Percentiles rank a stretch among this genome's conserved stretches.
Evolutionary conservation across 257 asterid species (phyloP).

Genomic region (Leptodermis oblonga): DNA sequence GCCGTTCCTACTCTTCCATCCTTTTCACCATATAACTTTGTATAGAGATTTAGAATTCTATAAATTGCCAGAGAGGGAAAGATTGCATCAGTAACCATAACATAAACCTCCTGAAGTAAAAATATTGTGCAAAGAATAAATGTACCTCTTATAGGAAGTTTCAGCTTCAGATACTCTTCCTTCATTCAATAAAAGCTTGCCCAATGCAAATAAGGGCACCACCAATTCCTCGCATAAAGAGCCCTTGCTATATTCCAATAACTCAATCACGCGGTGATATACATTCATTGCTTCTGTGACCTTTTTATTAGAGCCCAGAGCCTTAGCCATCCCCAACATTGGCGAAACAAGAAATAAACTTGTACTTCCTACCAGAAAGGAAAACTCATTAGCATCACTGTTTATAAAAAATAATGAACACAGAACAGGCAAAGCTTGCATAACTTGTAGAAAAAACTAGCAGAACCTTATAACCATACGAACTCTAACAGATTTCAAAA

Average conservation of each 20-base stretch:
- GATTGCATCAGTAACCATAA: slow-evolving; percentile 16
- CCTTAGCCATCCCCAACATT: slow-evolving; percentile 76
- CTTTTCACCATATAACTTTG: slow-evolving; percentile 57
- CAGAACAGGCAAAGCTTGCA: neutral
- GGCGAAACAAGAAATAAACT: slow-evolving; percentile 58
- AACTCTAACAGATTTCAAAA: neutral
- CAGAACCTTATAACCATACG: neutral
- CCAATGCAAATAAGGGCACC: slow-evolving; percentile 61
- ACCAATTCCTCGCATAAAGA: slow-evolving; percentile 51
- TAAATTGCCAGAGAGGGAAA: slow-evolving; percentile 16
- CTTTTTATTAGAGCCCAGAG: slow-evolving; percentile 47
- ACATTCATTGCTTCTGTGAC: slow-evolving; percentile 52
- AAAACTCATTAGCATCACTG: neutral
- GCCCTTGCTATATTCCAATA: slow-evolving; percentile 52
- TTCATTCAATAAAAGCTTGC: slow-evolving; percentile 68
- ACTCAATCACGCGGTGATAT: slow-evolving; percentile 49
- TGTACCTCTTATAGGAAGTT: slow-evolving; percentile 51
- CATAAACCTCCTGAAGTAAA: neutral
- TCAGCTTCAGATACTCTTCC: slow-evolving; percentile 73
- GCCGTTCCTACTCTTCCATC: slow-evolving; percentile 86
- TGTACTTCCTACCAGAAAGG: slow-evolving; percentile 41
- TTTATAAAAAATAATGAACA: neutral
- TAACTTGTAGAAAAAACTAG: neutral
- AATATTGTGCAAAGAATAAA: slow-evolving; percentile 12
- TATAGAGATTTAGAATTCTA: slow-evolving; percentile 59